Conservation (phyloP, 495 filamentous ascomycete species). For the Copromyces sp. region DNA sequence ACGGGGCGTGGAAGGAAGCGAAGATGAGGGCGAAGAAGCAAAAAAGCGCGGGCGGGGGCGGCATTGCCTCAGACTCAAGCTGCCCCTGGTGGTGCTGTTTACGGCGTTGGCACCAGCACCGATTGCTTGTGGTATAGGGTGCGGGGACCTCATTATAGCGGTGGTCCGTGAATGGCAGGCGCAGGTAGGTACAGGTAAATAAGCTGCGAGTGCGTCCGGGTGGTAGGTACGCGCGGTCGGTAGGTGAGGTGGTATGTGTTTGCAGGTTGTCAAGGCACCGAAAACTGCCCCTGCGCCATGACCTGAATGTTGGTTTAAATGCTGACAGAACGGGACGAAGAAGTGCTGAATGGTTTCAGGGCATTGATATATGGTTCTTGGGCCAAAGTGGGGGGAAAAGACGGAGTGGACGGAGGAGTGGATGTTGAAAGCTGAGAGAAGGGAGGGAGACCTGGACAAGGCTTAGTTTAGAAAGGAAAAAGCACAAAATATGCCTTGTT, state of each 20-base stretch:
- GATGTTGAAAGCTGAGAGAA: neutral
- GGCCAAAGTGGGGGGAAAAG: neutral
- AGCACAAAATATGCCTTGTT: neutral
- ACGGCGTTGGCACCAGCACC: neutral
- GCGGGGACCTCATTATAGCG: neutral
- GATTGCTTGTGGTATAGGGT: neutral
- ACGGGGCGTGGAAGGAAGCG: neutral
- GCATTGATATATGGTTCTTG: neutral
- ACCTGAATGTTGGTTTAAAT: neutral
- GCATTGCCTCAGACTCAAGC: neutral
- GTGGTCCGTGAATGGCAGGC: neutral
- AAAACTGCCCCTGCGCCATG: neutral
- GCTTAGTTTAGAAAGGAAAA: neutral
- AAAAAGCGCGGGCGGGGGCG: constrained; percentile 6
- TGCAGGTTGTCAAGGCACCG: neutral
- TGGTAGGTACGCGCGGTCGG: neutral
- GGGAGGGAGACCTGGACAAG: neutral
- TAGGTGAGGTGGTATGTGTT: neutral
- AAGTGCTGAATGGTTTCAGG: neutral
- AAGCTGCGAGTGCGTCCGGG: neutral
- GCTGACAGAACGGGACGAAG: neutral
- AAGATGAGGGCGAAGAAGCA: neutral
- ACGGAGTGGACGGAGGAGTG: neutral
- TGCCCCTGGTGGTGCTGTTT: neutral
- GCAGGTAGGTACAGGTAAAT: neutral